Base-by-base conservation (phyloP, 208 protist genomes). In the Endotrypanum monterogeii region DNA sequence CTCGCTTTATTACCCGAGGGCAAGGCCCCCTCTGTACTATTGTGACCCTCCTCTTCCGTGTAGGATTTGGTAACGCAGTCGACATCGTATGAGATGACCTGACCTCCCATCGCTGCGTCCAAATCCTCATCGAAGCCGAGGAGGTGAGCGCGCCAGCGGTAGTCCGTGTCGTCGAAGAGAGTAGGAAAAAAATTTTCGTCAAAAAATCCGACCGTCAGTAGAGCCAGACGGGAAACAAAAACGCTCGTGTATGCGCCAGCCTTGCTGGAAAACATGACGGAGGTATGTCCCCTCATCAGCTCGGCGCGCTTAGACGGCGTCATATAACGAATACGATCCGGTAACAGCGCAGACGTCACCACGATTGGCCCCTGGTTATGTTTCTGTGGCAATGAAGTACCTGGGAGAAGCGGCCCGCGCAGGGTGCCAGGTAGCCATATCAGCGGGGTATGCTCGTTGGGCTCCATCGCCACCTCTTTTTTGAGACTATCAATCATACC, bases 161-260 rank as follows among this genome's bases (percentile, higher is more conserved):
- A 81, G 79, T 92, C 85, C 2, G 71, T 74, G 51, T 88, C 83
- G 8, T 92, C 87, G 70, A 82, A 79, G 58, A 83, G 77, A 37
- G 66, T 73, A 41, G 84, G 83, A 35, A 82, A 89, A 58, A 81
- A 83, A 52, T 89, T 92, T 41, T 92, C 84, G 66, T 92, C 84
- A 48, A 88, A 84, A 76, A 82, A 88, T 41, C 83, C 88, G 11
- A 82, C 83, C 55, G 76, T 79, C 48, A 74, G 48, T 18, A 90
- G 62, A 1, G 83, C 83, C 9, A 88, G 76, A 9, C 85, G 88
- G 6, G 85, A 80, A 7, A 90, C 23, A 18, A 78, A 67, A n/a
- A 84, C 71, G 16, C 74, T 58, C 35, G 75, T 73, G 51, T 74
- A 63, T 28, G 78, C 71, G 23, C 35, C 50, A 25, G 50, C 6